These are phyloP conservation scores for Neurospora sp. DNA, from an alignment of 495 filamentous ascomycete genomes.

Conservation along the genomic window DNA sequence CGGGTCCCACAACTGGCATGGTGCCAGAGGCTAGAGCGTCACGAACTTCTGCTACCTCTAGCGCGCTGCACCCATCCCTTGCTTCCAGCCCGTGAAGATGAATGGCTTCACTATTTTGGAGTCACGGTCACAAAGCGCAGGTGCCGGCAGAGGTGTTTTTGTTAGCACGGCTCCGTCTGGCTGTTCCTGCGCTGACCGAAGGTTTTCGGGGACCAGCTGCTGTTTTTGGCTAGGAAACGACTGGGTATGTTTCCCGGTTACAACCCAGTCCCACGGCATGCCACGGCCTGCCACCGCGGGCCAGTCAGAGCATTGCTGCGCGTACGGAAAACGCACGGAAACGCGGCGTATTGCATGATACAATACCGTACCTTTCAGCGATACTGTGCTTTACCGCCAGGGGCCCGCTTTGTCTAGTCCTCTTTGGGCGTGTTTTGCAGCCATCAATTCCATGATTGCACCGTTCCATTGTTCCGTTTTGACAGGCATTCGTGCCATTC, in stretches of 20 bases:
- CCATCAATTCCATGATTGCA: background rate
- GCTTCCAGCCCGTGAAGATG: slow-evolving; percentile 14
- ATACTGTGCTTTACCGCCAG: background rate
- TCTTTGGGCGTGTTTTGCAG: background rate
- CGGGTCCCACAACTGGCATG: slow-evolving; percentile 17
- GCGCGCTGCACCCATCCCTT: slow-evolving; percentile 25
- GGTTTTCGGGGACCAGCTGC: too few species aligned
- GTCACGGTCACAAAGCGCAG: background rate
- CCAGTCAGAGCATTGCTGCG: background rate
- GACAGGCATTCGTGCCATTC: background rate
- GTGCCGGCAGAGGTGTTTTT: background rate
- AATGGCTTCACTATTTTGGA: background rate
- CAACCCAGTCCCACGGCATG: background rate
- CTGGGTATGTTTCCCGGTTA: background rate
- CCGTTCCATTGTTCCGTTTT: background rate
- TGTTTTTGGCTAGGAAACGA: background rate
- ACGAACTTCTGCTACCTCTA: slow-evolving; percentile 15
- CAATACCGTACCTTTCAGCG: background rate
- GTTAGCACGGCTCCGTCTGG: background rate
- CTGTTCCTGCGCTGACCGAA: too few species aligned
- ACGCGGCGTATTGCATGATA: background rate
- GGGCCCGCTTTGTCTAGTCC: background rate
- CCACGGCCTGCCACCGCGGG: background rate
- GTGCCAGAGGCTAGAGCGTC: background rate
- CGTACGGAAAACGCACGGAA: background rate